These are phyloP conservation scores for Trichosporon ovoides DNA, from an alignment of 1,284 basidiomycete species.

Conservation along the genomic window DNA sequence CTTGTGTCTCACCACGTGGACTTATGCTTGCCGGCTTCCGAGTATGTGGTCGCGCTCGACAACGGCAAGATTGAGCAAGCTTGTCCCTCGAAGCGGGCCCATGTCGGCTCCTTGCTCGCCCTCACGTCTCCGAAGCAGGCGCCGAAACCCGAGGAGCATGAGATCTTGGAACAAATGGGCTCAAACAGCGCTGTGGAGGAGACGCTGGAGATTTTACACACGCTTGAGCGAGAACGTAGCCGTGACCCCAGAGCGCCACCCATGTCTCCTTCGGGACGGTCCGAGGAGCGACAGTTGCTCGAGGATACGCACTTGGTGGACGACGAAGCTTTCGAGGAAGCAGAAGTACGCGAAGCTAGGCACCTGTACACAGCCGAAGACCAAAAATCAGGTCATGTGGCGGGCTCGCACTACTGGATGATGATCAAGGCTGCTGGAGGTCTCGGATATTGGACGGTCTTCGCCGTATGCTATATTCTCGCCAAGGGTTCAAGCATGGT, in stretches of 20 bases:
- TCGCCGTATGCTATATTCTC: constrained; percentile 29
- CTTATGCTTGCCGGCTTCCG: constrained; percentile 39
- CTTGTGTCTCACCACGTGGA: constrained; percentile 71
- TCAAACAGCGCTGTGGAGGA: background rate
- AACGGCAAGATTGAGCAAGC: constrained; percentile 34
- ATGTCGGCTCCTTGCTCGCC: constrained; percentile 13
- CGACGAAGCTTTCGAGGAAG: constrained; percentile 1
- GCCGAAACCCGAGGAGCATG: background rate
- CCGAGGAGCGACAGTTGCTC: background rate
- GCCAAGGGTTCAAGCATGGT: constrained; percentile 26
- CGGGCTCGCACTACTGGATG: constrained; percentile 35
- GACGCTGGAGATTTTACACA: background rate
- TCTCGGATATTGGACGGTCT: constrained; percentile 42
- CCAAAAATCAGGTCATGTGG: constrained; percentile 54
- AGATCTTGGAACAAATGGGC: background rate
- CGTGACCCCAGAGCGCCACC: background rate
- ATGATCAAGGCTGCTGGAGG: constrained; percentile 45
- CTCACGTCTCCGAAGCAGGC: constrained; percentile 11
- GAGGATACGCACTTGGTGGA: background rate
- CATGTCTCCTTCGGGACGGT: background rate
- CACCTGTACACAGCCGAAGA: constrained; percentile 65
- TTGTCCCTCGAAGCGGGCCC: constrained; percentile 23
- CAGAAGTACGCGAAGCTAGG: background rate
- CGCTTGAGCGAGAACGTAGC: background rate
- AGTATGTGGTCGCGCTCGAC: constrained; percentile 58